Conservation (phyloP, 208 protist genomes). For the Acanthamoeba sp. region DNA sequence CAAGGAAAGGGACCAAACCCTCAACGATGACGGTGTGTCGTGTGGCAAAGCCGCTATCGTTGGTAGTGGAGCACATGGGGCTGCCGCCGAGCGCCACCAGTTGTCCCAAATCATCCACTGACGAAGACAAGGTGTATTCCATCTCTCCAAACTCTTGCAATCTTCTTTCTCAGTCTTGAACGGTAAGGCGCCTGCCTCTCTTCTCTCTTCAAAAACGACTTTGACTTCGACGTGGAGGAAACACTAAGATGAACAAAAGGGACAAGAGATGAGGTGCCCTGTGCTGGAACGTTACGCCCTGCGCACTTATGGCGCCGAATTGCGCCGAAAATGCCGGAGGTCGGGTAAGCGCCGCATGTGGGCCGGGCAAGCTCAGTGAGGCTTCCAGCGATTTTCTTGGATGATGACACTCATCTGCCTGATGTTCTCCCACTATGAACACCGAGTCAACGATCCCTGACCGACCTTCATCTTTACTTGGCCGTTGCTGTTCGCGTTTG, state of each 20-base stretch:
- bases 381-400: too few species aligned
- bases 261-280: neutral
- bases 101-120: neutral
- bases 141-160: too few species aligned
- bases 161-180: too few species aligned
- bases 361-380: too few species aligned
- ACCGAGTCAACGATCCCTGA: too few species aligned
- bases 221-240: neutral
- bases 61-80: neutral
- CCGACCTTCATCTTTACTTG: too few species aligned
- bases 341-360: too few species aligned
- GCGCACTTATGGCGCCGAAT: neutral
- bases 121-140: neutral
- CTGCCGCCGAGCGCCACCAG: neutral
- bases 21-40: conserved; percentile 5
- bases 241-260: neutral
- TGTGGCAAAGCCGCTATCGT: conserved; percentile 7
- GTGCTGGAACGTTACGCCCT: neutral
- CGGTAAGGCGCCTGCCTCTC: too few species aligned
- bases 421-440: too few species aligned
- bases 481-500: too few species aligned
- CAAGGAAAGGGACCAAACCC: neutral
- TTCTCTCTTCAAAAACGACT: neutral
- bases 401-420: too few species aligned
- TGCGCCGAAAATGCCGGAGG: neutral